Percentiles rank a stretch among this genome's conserved stretches.
phyloP scores from a whole-genome alignment of 129 eudicot species.

The Logfia minima region DNA sequence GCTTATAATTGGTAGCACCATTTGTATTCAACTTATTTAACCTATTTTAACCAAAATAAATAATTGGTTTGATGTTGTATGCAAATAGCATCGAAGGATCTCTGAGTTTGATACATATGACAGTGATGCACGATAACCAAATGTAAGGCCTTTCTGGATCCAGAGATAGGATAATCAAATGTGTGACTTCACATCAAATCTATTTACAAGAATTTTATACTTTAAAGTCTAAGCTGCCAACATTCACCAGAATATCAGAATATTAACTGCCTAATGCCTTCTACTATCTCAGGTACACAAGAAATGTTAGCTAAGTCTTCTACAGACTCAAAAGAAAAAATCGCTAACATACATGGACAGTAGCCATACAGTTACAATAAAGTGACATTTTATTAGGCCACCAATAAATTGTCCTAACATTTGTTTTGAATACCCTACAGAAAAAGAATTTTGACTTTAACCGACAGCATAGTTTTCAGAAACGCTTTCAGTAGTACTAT shows the following conservation, averaged over 20 bases:
- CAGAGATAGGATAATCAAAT: not conserved
- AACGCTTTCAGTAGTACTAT: conserved; percentile 13
- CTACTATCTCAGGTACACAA: not conserved
- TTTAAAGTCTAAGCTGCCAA: not conserved
- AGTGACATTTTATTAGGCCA: not conserved
- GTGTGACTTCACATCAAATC: not conserved
- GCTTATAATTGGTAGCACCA: not conserved
- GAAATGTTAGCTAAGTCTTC: not conserved
- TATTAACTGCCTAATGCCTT: not conserved
- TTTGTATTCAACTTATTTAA: not conserved
- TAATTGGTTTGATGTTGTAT: not conserved
- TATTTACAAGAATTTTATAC: conserved; percentile 10
- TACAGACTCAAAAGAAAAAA: not conserved
- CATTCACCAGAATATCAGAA: not conserved
- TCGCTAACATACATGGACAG: not conserved
- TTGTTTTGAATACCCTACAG: conserved; percentile 8
- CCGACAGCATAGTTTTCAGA: conserved; percentile 15
- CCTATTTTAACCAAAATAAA: not conserved
- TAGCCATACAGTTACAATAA: not conserved
- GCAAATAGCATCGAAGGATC: not conserved
- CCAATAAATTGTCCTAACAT: conserved; percentile 17
- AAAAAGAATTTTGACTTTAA: conserved; percentile 9
- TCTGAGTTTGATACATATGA: not conserved
- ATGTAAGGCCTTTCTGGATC: conserved; percentile 4
- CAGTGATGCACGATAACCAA: not conserved